Base-by-base conservation (phyloP, 1,139 yeast genomes). In the Scheffersomyces titani region DNA sequence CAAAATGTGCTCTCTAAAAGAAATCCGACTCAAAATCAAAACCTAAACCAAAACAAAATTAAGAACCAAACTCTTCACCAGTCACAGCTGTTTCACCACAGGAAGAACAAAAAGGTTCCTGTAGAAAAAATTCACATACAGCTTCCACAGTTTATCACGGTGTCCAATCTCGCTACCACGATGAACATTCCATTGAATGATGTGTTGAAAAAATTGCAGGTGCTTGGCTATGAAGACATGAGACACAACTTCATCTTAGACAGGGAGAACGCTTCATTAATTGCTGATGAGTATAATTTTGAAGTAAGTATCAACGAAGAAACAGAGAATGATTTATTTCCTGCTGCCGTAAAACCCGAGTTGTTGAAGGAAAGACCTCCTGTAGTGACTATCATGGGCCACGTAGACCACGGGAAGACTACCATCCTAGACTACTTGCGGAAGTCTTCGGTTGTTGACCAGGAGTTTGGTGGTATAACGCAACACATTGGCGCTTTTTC, bases 401-500 rank as follows among this genome's bases (percentile, higher is more conserved):
- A 94, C 72, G 99, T 94, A 49, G 99, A 94, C 71, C 99, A 94
- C 69, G 99, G 99, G 1, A 94, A 94, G 69, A 94, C 99, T 1
- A 93, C 99, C 0, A 89, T 94, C 61, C 80, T 94, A 58, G 99
- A 96, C 69, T 84, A 86, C 64, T 76, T 96, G 64, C 81, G 98
- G 52, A 92, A 91, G 63, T 88, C 97, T 0, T 85, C 92, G 0
- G 85, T 94, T 7, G 98, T 89, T 0, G 85, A 86, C 40, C 84
- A 86, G 49, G 99, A 94, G 68, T 91, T 88, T 70, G 99, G 99
- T 52, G 99, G 99, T 21, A 94, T 94, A 54, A 94, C 99, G 0
- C 99, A 94, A 70, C 98, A 93, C 70, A 94, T 94, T 59, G 99
- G 99, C 69, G 99, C 99, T 0, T 96, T 96, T 67, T 89, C 96